Base-by-base conservation (phyloP, 345 rosid species). In the Ailanthus altissimus region DNA sequence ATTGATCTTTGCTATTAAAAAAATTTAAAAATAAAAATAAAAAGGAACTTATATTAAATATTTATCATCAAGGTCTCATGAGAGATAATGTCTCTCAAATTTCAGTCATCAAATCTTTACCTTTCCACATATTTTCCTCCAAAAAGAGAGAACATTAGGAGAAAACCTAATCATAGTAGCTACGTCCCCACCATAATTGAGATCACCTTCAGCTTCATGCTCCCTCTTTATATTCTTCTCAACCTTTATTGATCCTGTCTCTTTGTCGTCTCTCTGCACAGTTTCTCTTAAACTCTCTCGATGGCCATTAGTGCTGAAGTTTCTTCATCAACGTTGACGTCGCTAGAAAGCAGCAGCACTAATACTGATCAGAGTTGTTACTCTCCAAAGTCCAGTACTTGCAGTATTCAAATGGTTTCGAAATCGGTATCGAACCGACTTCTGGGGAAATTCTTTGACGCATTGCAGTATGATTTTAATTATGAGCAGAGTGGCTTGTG, bases 401-500 rank as follows among this genome's bases (percentile, higher is more conserved):
- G 18, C 53, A 46, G 58, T 14, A 53, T 76, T 47, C 83, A 85
- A 75, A 67, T 76, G 79, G 86, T 85, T 62, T 69, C 84, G 11
- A 83, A 77, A 73, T 59, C 79, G 0, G 76, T 40, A 38, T 83
- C 86, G 0, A 86, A 85, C 20, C 62, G 81, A 57, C 86, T 83
- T 32, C 84, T 85, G 7, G 79, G 75, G 14, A 85, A 85, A 71
- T 85, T 83, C 81, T 77, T 78, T 23, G 86, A 85, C 77, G 73
- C 79, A 1, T 83, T 85, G 12, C 81, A 83, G 60, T 85, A 83
- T 54, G 85, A 79, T 60, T 85, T 85, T 42, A 81, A 83, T 75
- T 81, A 83, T 58, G 83, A 83, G 65, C 82, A 77, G 58, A 85
- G 88, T 72, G 70, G 86, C 11, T 18, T 85, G 25, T 85, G 88